Base-by-base conservation (phyloP, 495 filamentous ascomycete genomes). In the Daldinia decipiens region DNA sequence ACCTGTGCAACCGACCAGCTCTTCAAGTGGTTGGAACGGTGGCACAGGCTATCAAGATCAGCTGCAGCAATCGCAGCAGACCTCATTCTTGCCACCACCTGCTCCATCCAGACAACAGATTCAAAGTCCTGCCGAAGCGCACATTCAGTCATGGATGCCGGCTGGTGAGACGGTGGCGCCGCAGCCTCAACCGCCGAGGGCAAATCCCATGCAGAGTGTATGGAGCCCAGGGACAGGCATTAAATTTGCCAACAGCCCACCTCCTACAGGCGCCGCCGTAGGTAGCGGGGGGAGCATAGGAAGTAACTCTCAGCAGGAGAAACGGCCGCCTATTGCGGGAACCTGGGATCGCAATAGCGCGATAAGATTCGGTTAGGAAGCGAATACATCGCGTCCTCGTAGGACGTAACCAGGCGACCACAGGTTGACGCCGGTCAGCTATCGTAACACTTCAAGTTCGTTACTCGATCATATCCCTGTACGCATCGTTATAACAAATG, bases 181-280 rank as follows among this genome's bases (percentile, higher is more conserved):
- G 17, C 87, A 89, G 32, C 75, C 75, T 13, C 85, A 89, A 36
- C 79, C 84, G 2, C 80, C 83, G 21, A 78, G 81, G 73, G 80
- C 84, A 17, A 77, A 77, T 24, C 84, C 85, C 0, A 81, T 86
- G 70, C 79, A 79, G n/a, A 80, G 83, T 2, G 87, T 92, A 66
- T 95, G 93, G 93, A 87, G 87, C 40, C 92, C 92, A 0, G 90
- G 92, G 5, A 88, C 91, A 82, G 91, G 91, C 0, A 94, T 95
- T 66, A 89, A 89, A 19, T 96, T 95, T 75, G 85, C 85, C 6
- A 80, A 62, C 53, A 57, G 62, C 21, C 62, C 65, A 12, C 65
- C 68, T 21, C 68, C 68, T 5, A 3, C 51, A 1, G 6, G 36
- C 8, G 27, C 38, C 27, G 5, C 26, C n/a, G 15, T 11, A 5